Base-by-base conservation (phyloP, 129 eudicot species). In the Artemisia tridentata region DNA sequence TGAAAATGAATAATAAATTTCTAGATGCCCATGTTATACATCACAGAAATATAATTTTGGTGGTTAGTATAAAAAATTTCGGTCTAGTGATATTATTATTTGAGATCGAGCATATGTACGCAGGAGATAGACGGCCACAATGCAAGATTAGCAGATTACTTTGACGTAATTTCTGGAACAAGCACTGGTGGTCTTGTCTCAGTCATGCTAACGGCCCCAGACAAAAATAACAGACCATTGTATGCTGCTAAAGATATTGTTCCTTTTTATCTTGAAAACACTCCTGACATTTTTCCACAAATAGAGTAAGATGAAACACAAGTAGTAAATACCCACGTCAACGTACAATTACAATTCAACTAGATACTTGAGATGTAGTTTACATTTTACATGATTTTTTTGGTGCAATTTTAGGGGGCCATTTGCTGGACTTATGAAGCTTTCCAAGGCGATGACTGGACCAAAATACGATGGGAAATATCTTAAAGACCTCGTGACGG, bases 171-270 rank as follows among this genome's bases (percentile, higher is more conserved):
- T 2, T 69, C 80, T 3, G 80, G 80, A 61, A 77, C 80, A 50
- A 77, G 80, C 65, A 77, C 80, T 0, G 80, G 80, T 0, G 80
- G 75, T 60, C 65, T 59, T 7, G 46, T 77, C 3, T 11, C 80
- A 4, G 14, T 27, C 46, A 77, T 77, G 80, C 58, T 77, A 23
- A 77, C 80, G 27, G 80, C 80, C 34, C 80, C 80, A 15, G 71
- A 69, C 41, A 8, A 61, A 19, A 51, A 78, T 3, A 71, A 63
- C 34, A 72, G 67, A 29, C 81, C 81, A 12, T 38, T 78, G 67
- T 78, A 62, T 71, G 66, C 81, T 7, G 81, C 81, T 27, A 71
- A 78, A 66, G 81, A 78, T 23, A 78, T 78, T 48, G 71, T 70
- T 25, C 71, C 64, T 18, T 78, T 78, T 66, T 78, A 78, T 78